Percentiles rank a stretch among this genome's conserved stretches.
Evolutionary conservation across 2,329 filamentous ascomycete species (phyloP).

Genomic region (Ascochyta lentis): DNA sequence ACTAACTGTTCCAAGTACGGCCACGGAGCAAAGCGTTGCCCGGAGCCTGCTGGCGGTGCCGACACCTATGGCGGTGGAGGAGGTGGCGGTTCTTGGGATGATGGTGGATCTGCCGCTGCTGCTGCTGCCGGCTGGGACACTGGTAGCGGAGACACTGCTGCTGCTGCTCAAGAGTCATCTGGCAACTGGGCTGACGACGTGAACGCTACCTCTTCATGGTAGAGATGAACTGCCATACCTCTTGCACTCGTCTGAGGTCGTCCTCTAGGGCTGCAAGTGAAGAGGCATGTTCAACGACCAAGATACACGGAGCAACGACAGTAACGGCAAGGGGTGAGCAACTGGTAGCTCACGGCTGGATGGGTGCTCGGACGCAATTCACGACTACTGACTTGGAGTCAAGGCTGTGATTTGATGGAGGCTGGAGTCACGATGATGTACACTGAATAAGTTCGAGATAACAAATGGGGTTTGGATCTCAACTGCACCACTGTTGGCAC

Average conservation of each 20-base stretch:
- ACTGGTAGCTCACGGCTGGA: conserved; percentile 3
- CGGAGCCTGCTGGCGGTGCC: conserved; percentile 33
- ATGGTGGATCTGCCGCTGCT: conserved; percentile 21
- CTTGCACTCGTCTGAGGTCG: background rate
- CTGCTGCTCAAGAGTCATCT: conserved; percentile 3
- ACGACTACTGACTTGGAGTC: background rate
- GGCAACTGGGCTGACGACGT: conserved; percentile 18
- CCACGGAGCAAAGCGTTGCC: conserved; percentile 52
- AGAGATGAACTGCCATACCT: background rate
- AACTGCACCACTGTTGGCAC: background rate
- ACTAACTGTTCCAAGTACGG: conserved; percentile 60
- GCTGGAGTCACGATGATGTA: conserved; percentile 3
- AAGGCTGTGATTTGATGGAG: background rate
- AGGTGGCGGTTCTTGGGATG: conserved; percentile 35
- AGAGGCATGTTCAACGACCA: background rate
- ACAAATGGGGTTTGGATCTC: conserved; percentile 3
- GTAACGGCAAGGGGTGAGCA: background rate
- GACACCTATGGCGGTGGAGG: conserved; percentile 33
- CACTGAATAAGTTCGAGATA: background rate
- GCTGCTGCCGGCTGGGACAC: conserved; percentile 30
- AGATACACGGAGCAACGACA: background rate
- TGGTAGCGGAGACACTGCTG: conserved; percentile 22
- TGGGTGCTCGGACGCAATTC: background rate
- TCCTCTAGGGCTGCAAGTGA: background rate
- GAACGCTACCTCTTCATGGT: conserved; percentile 19